Conservation (phyloP, 169 alveolate species). For the Plasmodium ovale region DNA sequence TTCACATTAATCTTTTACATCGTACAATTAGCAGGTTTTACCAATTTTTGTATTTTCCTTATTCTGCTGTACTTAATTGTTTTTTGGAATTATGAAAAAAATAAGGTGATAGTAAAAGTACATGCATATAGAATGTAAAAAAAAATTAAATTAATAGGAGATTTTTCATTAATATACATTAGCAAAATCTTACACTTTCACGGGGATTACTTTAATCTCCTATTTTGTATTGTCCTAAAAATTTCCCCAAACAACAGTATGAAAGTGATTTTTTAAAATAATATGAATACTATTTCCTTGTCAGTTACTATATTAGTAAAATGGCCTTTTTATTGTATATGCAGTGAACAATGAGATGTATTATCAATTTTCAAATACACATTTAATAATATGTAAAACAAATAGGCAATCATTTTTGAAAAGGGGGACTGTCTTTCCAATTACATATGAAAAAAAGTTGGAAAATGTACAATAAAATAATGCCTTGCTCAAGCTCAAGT, state of each 20-base stretch:
- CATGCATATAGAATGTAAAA: not conserved
- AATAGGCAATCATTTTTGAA: not conserved
- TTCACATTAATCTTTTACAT: not conserved
- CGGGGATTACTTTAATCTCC: not conserved
- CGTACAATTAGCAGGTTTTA: too few relatives aligned
- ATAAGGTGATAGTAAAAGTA: not conserved
- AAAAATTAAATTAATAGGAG: not conserved
- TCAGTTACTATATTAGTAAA: not conserved
- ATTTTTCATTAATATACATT: too few relatives aligned
- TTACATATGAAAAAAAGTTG: not conserved
- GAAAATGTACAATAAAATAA: not conserved
- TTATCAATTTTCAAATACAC: not conserved
- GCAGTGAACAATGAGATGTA: not conserved
- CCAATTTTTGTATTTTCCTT: not conserved
- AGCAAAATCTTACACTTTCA: not conserved
- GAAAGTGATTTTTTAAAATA: not conserved
- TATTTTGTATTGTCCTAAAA: not conserved
- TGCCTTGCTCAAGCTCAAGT: not conserved
- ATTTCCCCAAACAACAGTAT: not conserved
- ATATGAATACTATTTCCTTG: not conserved
- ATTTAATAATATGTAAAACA: too few relatives aligned
- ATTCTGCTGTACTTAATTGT: not conserved
- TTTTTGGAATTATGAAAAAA: not conserved
- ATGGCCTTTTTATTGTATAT: not conserved
- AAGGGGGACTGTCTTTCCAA: not conserved